Base-by-base conservation (phyloP, 345 rosid species). In the Pelargonium nanum region DNA sequence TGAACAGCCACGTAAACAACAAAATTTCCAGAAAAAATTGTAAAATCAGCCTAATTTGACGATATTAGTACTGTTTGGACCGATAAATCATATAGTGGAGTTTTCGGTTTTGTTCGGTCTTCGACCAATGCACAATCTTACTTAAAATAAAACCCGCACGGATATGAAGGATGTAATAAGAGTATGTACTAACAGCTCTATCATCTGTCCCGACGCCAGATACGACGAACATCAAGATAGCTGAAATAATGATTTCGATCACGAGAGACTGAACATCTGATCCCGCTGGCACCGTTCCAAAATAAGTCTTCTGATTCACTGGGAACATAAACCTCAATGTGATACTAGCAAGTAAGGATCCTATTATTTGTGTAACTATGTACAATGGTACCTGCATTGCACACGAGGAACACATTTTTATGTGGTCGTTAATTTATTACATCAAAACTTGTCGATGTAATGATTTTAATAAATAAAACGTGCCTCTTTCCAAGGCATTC, bases 401-500 rank as follows among this genome's bases (percentile, higher is more conserved):
- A n/a, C n/a, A n/a, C n/a, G 48, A 40, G 15, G 15, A 34, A 34
- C 12, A 5, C 4, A 34, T 6, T 40, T 6, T 6, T 2, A 12
- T 40, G 2, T 17, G 16, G 15, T 6, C 48, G 48, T 40, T 40
- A 40, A 6, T 17, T 28, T 2, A 40, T 40, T 6, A 10, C 15
- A 40, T 40, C 13, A 40, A 0, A 40, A 2, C 2, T 19, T 8
- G 56, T 26, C 22, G 53, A 24, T 20, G 15, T 6, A 22, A 25
- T 23, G 22, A 6, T 30, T 5, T 4, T 6, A 55, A 1, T 24
- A n/a, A 1, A n/a, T 44, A 9, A 20, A 6, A 59, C 32, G 60
- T 17, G 74, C 97, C 83, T 83, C 74, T 56, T 50, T 56, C n/a
- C 30, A 53, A 3, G 89, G 88, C 30, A 87, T 82, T 6, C 78